Evolutionary conservation across 2,329 filamentous ascomycete species (phyloP), one percentile per base, ranked within the genome.

Genomic region (Karstenula rhodostoma): DNA sequence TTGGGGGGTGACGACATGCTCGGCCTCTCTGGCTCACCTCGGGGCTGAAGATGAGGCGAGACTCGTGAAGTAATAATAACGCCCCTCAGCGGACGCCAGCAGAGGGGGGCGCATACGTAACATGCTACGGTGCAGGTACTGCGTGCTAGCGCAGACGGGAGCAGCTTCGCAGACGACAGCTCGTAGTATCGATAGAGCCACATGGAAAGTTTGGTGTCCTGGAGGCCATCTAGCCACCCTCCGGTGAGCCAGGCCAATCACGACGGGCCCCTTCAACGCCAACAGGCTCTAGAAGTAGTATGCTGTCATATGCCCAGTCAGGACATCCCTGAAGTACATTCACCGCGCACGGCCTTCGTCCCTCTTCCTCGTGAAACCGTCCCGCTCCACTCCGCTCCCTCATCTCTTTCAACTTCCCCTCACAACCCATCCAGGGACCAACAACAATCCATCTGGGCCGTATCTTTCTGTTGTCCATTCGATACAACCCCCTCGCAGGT

Each of bases 291-390:
- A 74, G 73, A 72, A 71, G 68, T 74, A 74, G 73, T 64, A 72
- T 75, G 71, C 62, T 69, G 71, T 75, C 74, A 72, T 75, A 65
- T 63, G 60, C 59, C 64, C 63, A 58, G 64, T 64, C 48, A 63
- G 64, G 49, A 58, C 42, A 74, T 74, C 71, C 71, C 70, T 74
- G 71, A 62, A 64, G 70, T 64, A 72, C 71, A 71, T 76, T 76
- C 73, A 74, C 65, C 63, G 62, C 65, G 73, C 74, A 75, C 73
- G 69, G 72, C 60, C 37, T 40, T n/a, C 68, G 63, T 66, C 44
- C 58, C 57, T 58, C 54, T 66, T 62, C 62, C 57, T 64, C 40
- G 35, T 40, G 54, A 42, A 53, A 50, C 57, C 64, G 52, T 62
- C 50, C 53, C 56, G 51, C 48, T 54, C 54, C 37, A 61, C 63